Evolutionary conservation across 2,329 filamentous ascomycete species (phyloP).

Genomic region (Fusarium gaditjirri): DNA sequence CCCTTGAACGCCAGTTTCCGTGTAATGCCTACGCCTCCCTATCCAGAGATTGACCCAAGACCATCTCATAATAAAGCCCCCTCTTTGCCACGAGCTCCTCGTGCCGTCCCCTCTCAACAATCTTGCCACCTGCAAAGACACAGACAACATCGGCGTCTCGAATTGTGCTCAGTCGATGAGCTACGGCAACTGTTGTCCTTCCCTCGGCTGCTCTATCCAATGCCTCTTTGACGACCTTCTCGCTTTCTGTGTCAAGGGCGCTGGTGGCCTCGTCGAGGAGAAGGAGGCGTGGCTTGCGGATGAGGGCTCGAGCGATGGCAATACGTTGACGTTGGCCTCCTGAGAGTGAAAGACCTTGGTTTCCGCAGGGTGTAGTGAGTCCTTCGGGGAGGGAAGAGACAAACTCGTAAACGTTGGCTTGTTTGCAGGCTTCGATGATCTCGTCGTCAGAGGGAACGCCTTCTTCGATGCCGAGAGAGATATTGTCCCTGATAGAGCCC

Average conservation of each 20-base stretch:
- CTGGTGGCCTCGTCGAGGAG: slow-evolving; percentile 79
- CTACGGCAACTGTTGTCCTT: slow-evolving; percentile 70
- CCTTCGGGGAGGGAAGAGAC: slow-evolving; percentile 66
- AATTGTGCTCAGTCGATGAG: slow-evolving; percentile 66
- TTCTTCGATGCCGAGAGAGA: slow-evolving; percentile 58
- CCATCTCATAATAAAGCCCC: slow-evolving; percentile 66
- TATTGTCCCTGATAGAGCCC: slow-evolving; percentile 66
- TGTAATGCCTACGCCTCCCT: slow-evolving; percentile 41
- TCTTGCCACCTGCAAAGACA: slow-evolving; percentile 59
- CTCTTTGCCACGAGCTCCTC: slow-evolving; percentile 62
- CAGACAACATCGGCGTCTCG: slow-evolving; percentile 72
- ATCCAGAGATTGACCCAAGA: slow-evolving; percentile 56
- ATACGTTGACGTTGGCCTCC: slow-evolving; percentile 79
- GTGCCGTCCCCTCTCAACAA: slow-evolving; percentile 71
- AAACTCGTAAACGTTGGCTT: slow-evolving; percentile 68
- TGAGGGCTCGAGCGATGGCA: slow-evolving; percentile 77
- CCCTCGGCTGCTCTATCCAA: slow-evolving; percentile 59
- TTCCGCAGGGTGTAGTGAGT: slow-evolving; percentile 71
- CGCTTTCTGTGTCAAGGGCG: slow-evolving; percentile 71
- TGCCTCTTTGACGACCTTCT: slow-evolving; percentile 72
- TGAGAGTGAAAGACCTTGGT: slow-evolving; percentile 74
- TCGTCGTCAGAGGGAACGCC: slow-evolving; percentile 48
- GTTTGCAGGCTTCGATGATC: slow-evolving; percentile 61
- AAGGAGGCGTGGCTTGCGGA: slow-evolving; percentile 72
- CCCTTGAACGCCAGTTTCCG: neutral